Conservation (phyloP, 257 asterid species). For the Solanum habrochaites region DNA sequence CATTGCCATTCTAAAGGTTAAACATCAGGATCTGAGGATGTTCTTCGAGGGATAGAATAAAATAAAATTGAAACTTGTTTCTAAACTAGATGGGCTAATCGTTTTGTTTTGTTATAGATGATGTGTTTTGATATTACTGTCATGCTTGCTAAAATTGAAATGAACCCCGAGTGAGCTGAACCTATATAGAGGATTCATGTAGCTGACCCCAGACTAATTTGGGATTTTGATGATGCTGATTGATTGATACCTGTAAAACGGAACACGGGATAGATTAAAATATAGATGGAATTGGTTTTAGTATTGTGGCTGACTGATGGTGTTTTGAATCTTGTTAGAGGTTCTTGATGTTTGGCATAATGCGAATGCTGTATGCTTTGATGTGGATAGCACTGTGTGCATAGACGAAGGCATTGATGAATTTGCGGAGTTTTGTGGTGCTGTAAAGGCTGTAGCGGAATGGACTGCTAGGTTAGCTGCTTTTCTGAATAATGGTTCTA, state of each 20-base stretch:
- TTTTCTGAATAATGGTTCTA: not conserved
- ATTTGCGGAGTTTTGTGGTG: conserved; percentile 94
- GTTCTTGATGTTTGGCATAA: conserved; percentile 64
- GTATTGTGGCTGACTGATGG: conserved; percentile 7
- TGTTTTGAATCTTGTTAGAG: conserved; percentile 39
- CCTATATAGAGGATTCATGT: not conserved
- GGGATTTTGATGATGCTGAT: not conserved
- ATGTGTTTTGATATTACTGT: too few species aligned
- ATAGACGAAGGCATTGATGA: conserved; percentile 97
- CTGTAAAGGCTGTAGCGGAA: conserved; percentile 91
- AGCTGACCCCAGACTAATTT: not conserved
- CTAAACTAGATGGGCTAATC: too few species aligned
- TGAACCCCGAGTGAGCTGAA: not conserved
- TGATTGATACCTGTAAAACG: not conserved
- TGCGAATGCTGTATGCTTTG: conserved; percentile 82
- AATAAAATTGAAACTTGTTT: too few species aligned
- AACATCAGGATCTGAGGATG: too few species aligned
- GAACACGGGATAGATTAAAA: not conserved
- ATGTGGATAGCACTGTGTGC: conserved; percentile 96
- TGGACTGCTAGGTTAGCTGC: conserved; percentile 74
- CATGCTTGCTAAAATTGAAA: too few species aligned
- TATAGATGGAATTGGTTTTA: not conserved
- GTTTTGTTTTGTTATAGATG: too few species aligned
- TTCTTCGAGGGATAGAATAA: too few species aligned
- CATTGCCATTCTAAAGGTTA: too few species aligned